Evolutionary conservation across 169 alveolate genomes (phyloP).

Genomic region (Eimeria tenella): DNA sequence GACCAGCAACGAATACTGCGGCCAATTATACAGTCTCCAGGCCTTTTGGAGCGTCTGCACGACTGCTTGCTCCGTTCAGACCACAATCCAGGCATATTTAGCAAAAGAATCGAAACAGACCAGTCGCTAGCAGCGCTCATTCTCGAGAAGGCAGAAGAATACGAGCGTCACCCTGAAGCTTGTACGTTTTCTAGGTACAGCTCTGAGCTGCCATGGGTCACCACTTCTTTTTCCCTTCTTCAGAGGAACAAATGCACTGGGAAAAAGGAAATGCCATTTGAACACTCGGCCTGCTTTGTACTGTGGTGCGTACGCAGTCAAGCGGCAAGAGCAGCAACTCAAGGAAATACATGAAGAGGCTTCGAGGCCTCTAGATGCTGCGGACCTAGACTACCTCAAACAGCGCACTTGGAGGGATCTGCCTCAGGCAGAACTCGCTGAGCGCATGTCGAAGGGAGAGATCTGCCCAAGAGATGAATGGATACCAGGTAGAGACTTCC

Average conservation of each 20-base stretch:
- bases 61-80: constrained; percentile 13
- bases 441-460: constrained; percentile 77
- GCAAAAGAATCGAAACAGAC: neutral
- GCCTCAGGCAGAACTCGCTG: constrained; percentile 73
- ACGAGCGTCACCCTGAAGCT: constrained; percentile 5
- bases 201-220: no score
- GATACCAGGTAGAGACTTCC: constrained; percentile 67
- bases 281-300: neutral
- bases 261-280: neutral
- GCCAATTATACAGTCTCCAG: constrained; percentile 2
- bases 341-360: constrained; percentile 28
- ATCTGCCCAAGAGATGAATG: constrained; percentile 79
- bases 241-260: neutral
- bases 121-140: neutral
- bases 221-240: neutral
- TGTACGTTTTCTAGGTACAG: neutral
- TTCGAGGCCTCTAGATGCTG: constrained; percentile 5
- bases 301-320: neutral
- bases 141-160: constrained; percentile 51
- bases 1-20: constrained; percentile 38
- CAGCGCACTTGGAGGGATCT: constrained; percentile 74
- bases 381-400: neutral
- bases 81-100: neutral
- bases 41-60: constrained; percentile 31
- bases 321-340: constrained; percentile 41